Conservation (phyloP, 495 filamentous ascomycete genomes). For the Aspergillus campestris region DNA sequence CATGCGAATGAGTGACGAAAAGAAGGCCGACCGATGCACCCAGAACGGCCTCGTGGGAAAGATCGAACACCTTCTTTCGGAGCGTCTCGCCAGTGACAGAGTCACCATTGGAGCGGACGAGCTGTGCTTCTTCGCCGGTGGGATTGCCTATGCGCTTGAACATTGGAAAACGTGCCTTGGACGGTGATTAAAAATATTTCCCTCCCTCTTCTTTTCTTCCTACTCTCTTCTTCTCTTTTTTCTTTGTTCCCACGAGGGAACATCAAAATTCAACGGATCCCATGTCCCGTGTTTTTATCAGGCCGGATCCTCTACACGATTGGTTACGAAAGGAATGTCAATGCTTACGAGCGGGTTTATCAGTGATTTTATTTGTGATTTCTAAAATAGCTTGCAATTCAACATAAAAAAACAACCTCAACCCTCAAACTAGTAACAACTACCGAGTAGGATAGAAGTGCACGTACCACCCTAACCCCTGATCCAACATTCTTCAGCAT, state of each 20-base stretch:
- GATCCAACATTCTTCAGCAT: too few relatives aligned
- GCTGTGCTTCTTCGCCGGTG: slow-evolving; percentile 36
- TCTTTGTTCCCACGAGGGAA: neutral
- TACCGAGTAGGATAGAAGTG: too few relatives aligned
- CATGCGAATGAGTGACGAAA: slow-evolving; percentile 19
- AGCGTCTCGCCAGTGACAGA: slow-evolving; percentile 24
- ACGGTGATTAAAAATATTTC: neutral
- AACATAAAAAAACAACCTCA: too few relatives aligned
- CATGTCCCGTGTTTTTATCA: too few relatives aligned
- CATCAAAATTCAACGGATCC: neutral
- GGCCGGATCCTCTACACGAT: too few relatives aligned
- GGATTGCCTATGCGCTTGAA: slow-evolving; percentile 31
- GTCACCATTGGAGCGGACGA: slow-evolving; percentile 32
- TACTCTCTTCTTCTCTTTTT: neutral
- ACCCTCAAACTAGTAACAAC: too few relatives aligned
- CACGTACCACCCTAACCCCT: too few relatives aligned
- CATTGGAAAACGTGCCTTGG: slow-evolving; percentile 14
- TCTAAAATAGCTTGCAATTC: too few relatives aligned
- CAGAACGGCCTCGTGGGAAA: slow-evolving; percentile 18
- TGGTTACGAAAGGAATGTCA: too few relatives aligned
- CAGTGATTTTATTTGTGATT: too few relatives aligned
- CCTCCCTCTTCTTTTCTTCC: neutral
- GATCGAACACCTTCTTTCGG: slow-evolving; percentile 29
- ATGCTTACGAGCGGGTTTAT: too few relatives aligned
- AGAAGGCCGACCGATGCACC: slow-evolving; percentile 3